Conservation (phyloP, 345 rosid species). For the Bruguiera gymnorhiza region DNA sequence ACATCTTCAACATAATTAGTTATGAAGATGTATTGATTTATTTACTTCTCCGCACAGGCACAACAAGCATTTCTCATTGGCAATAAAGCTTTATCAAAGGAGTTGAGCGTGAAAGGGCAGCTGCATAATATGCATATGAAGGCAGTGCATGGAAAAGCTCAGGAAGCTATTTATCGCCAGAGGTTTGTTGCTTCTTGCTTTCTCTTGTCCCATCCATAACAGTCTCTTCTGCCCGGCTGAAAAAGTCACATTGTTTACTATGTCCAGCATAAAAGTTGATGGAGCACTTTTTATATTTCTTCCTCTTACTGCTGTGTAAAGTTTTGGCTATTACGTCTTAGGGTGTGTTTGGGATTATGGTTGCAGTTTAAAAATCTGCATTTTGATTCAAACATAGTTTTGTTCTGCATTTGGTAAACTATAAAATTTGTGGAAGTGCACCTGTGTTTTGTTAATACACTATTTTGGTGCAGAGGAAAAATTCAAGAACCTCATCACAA, state of each 20-base stretch:
- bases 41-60: constrained; percentile 49
- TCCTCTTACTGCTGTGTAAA: not conserved
- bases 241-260: not conserved
- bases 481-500: no score
- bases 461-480: no score
- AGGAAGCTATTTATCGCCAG: constrained; percentile 86
- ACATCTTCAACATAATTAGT: not conserved
- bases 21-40: constrained; percentile 2
- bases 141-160: constrained; percentile 95
- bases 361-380: no score
- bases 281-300: not conserved
- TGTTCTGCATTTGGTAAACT: no score
- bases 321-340: not conserved
- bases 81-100: constrained; percentile 91
- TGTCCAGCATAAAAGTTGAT: not conserved
- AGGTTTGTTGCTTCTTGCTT: constrained; percentile 55
- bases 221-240: not conserved
- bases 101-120: constrained; percentile 90
- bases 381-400: no score
- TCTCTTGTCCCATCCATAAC: constrained; percentile 3
- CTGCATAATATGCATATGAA: constrained; percentile 89
- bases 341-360: no score
- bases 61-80: constrained; percentile 86
- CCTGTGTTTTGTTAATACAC: no score
- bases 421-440: no score